A percentile compares a stretch with the other conserved stretches of the same genome.
These are phyloP conservation scores for Aspergillus piperis DNA, from an alignment of 2,329 filamentous ascomycete species.

Conservation along the genomic window DNA sequence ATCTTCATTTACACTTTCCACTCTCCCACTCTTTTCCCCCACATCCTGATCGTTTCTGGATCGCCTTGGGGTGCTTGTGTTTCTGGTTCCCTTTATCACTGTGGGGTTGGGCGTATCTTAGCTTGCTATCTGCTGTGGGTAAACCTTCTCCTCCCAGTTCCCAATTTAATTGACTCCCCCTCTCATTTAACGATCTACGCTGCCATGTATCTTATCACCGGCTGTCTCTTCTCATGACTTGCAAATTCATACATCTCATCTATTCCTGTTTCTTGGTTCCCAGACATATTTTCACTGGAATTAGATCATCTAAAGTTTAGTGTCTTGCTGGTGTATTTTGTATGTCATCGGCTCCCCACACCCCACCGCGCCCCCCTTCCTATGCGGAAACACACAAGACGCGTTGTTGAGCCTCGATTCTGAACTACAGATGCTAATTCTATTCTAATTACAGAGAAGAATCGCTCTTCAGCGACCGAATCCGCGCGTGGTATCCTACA, in stretches of 20 bases:
- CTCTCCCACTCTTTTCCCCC: not conserved
- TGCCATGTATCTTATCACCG: not conserved
- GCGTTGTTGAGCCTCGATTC: slow-evolving; percentile 3
- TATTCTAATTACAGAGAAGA: not conserved
- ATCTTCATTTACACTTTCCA: not conserved
- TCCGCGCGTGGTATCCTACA: not conserved
- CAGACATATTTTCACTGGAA: not conserved
- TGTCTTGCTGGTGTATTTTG: not conserved
- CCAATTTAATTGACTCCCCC: slow-evolving; percentile 4
- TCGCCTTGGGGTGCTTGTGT: slow-evolving; percentile 3
- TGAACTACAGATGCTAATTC: not conserved
- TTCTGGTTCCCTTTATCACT: slow-evolving; percentile 4
- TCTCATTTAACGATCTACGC: not conserved
- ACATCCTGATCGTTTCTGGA: slow-evolving; percentile 4
- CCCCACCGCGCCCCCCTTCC: not conserved
- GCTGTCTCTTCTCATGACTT: not conserved
- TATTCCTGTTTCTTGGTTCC: not conserved
- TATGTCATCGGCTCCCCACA: slow-evolving; percentile 3
- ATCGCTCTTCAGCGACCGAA: not conserved
- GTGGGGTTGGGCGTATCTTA: slow-evolving; percentile 9
- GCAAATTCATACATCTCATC: not conserved
- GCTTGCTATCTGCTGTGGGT: slow-evolving; percentile 10
- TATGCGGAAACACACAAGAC: slow-evolving; percentile 5
- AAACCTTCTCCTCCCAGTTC: slow-evolving; percentile 2
- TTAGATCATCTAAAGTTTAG: slow-evolving; percentile 2